A percentile compares a stretch with the other conserved stretches of the same genome.
Evolutionary conservation across 371 early-diverging fungal species (phyloP).

Genomic region (Gilbertella persicaria): DNA sequence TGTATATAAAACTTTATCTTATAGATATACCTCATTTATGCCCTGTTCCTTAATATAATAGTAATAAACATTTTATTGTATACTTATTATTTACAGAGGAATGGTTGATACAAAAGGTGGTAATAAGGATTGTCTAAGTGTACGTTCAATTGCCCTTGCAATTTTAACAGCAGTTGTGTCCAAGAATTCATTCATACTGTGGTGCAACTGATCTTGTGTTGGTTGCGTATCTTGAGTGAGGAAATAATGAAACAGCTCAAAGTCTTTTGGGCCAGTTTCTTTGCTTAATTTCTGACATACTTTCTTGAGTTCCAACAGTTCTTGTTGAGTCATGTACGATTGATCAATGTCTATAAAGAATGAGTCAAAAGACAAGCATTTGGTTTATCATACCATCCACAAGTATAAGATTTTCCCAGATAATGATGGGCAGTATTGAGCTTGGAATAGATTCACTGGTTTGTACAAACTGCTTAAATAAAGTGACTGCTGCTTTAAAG

Average conservation of each 20-base stretch:
- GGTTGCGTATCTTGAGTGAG: not conserved
- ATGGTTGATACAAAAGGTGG: too few species aligned
- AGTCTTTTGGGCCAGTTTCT: not conserved
- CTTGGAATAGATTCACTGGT: not conserved
- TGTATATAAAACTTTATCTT: too few species aligned
- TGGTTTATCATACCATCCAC: not conserved
- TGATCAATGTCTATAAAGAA: not conserved
- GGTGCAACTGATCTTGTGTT: not conserved
- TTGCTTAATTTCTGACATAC: not conserved
- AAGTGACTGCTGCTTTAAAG: not conserved
- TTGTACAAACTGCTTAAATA: constrained; percentile 1
- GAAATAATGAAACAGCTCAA: not conserved
- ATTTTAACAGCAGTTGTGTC: not conserved
- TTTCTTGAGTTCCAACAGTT: not conserved
- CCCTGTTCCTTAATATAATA: too few species aligned
- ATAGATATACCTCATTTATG: too few species aligned
- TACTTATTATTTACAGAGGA: too few species aligned
- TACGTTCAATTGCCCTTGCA: constrained; percentile 1
- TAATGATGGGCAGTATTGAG: constrained; percentile 1
- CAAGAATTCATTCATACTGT: constrained; percentile 1
- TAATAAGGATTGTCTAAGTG: not conserved
- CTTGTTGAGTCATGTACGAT: not conserved
- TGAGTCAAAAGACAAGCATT: too few species aligned
- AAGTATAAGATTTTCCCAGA: constrained; percentile 9
- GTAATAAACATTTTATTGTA: too few species aligned